Evolutionary conservation across 192 early-diverging fungal genomes (phyloP).

Genomic region (Mortierella claussenii): DNA sequence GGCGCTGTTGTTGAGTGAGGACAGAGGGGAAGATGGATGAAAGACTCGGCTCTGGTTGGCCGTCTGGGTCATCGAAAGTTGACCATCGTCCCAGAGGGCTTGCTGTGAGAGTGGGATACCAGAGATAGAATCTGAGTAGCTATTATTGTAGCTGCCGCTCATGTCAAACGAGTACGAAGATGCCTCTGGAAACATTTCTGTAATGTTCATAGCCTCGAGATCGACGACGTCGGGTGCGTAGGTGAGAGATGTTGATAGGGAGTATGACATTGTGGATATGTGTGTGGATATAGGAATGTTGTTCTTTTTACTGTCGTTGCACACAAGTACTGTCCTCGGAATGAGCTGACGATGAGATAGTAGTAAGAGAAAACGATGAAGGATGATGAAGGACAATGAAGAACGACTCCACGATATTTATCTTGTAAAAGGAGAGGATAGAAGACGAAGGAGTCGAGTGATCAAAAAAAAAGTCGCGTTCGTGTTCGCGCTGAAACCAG

Average conservation of each 20-base stretch:
- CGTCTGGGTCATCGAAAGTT: conserved; percentile 21
- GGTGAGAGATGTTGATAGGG: conserved; percentile 34
- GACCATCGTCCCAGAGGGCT: conserved; percentile 51
- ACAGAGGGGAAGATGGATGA: conserved; percentile 9
- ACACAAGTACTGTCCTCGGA: no score
- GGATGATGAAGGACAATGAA: not conserved
- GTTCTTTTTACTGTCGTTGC: not conserved
- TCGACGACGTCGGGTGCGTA: conserved; percentile 45
- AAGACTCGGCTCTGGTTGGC: conserved; percentile 26
- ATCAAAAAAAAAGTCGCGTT: no score
- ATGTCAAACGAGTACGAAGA: conserved; percentile 43
- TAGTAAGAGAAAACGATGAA: not conserved
- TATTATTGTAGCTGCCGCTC: conserved; percentile 41
- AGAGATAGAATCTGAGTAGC: conserved; percentile 46
- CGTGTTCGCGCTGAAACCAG: no score
- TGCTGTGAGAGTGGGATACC: conserved; percentile 44
- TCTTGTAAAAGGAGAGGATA: no score
- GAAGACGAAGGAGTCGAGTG: no score
- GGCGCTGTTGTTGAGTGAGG: conserved; percentile 45
- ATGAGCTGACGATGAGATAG: not conserved
- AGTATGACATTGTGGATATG: conserved; percentile 10
- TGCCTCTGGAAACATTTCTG: conserved; percentile 44
- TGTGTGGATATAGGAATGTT: not conserved
- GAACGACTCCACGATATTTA: no score
- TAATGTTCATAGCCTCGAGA: conserved; percentile 52